A percentile compares a stretch with the other conserved stretches of the same genome.
Evolutionary conservation across 2,329 filamentous ascomycete genomes (phyloP).

Genomic region (Botrytis fragariae): DNA sequence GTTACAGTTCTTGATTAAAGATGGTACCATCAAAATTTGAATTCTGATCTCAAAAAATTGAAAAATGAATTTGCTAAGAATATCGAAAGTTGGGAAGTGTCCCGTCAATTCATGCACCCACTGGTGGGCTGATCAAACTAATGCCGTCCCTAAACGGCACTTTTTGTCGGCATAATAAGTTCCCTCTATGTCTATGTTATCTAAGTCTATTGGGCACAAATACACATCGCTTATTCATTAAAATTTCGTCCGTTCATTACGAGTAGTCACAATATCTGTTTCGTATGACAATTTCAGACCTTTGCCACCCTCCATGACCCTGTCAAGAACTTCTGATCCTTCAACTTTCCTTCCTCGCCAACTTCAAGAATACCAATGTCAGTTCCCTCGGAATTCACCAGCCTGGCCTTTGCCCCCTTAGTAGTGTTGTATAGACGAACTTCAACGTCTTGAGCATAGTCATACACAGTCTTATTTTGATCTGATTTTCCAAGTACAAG

Average conservation of each 20-base stretch:
- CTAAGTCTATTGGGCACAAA: neutral
- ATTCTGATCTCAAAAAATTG: too few species aligned
- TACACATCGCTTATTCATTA: neutral
- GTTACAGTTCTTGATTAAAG: too few species aligned
- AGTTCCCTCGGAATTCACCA: constrained; percentile 47
- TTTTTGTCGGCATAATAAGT: neutral
- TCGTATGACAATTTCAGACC: neutral
- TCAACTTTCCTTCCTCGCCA: constrained; percentile 42
- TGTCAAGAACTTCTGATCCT: constrained; percentile 42
- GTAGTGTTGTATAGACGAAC: constrained; percentile 46
- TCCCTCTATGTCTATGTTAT: neutral
- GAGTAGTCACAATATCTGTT: neutral
- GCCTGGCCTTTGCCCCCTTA: constrained; percentile 43
- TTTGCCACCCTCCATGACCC: constrained; percentile 37
- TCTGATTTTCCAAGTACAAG: constrained; percentile 35
- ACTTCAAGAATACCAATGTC: constrained; percentile 44
- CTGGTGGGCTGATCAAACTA: neutral
- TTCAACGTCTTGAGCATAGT: constrained; percentile 40
- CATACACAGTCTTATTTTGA: constrained; percentile 36
- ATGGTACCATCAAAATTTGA: too few species aligned
- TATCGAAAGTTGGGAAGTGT: too few species aligned
- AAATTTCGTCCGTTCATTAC: too few species aligned
- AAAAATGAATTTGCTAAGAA: too few species aligned
- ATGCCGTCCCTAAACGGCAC: neutral
- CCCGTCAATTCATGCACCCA: too few species aligned